A percentile compares a stretch with the other conserved stretches of the same genome.
These are phyloP conservation scores for Aspergillus affinis DNA, from an alignment of 495 filamentous ascomycete species.

Conservation along the genomic window DNA sequence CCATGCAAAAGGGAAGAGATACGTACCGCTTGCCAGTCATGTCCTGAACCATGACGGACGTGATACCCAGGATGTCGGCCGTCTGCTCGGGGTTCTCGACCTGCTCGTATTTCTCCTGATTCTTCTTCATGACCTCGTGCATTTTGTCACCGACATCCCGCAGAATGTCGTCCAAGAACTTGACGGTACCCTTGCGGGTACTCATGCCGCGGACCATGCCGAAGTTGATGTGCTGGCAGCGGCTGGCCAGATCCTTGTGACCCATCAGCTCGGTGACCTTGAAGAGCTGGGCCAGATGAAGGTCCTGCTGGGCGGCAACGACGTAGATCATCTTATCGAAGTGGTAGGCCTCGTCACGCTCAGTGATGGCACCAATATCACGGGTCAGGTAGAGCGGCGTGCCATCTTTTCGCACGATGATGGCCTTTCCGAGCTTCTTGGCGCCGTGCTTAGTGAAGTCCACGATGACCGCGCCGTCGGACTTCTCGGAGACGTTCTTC, in stretches of 20 bases:
- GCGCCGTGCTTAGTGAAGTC: slow-evolving; percentile 75
- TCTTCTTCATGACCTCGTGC: slow-evolving; percentile 70
- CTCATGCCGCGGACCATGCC: slow-evolving; percentile 72
- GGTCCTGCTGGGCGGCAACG: slow-evolving; percentile 66
- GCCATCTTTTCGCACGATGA: slow-evolving; percentile 68
- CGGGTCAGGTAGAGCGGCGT: slow-evolving; percentile 69
- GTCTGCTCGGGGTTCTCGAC: slow-evolving; percentile 58
- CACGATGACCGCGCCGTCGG: slow-evolving; percentile 84
- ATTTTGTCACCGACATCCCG: slow-evolving; percentile 64
- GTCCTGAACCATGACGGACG: slow-evolving; percentile 71
- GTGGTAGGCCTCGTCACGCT: slow-evolving; percentile 61
- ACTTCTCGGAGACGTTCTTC: slow-evolving; percentile 72
- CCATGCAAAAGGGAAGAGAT: neutral
- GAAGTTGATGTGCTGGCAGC: slow-evolving; percentile 71
- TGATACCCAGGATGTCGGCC: slow-evolving; percentile 60
- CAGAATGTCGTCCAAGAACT: slow-evolving; percentile 69
- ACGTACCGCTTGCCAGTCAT: slow-evolving; percentile 66
- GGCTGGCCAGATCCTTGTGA: slow-evolving; percentile 56
- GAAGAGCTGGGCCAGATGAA: slow-evolving; percentile 72
- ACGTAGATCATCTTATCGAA: slow-evolving; percentile 82
- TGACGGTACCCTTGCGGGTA: slow-evolving; percentile 67
- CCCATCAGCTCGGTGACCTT: slow-evolving; percentile 70
- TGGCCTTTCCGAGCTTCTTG: slow-evolving; percentile 67
- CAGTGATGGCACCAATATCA: slow-evolving; percentile 66
- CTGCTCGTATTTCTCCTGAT: slow-evolving; percentile 63